phyloP scores from a whole-genome alignment of 169 alveolate species.

The Theileria parva region DNA sequence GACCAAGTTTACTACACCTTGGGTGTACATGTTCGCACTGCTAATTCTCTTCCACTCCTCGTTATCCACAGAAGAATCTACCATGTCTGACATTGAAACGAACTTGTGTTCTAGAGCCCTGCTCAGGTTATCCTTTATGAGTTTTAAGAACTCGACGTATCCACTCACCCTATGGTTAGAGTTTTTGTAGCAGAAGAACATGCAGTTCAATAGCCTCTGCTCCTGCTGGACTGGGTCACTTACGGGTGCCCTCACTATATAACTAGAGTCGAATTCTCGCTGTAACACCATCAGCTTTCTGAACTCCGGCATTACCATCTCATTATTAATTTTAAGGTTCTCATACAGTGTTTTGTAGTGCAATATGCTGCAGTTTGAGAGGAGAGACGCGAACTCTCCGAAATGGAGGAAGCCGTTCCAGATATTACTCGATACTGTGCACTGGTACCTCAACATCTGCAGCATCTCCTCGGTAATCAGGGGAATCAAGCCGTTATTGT shows the following conservation, averaged over 20 bases:
- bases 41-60: conserved; percentile 48
- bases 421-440: conserved; percentile 8
- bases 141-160: conserved; percentile 26
- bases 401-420: conserved; percentile 52
- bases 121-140: conserved; percentile 13
- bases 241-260: conserved; percentile 30
- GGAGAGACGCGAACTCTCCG: conserved; percentile 43
- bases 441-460: conserved; percentile 34
- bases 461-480: conserved; percentile 14
- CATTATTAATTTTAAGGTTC: neutral
- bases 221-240: conserved; percentile 17
- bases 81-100: conserved; percentile 24
- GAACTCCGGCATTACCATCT: conserved; percentile 40
- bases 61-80: conserved; percentile 29
- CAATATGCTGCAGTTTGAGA: conserved; percentile 44
- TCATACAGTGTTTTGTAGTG: conserved; percentile 15
- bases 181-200: conserved; percentile 10
- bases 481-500: neutral
- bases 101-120: conserved; percentile 34
- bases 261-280: conserved; percentile 53
- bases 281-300: conserved; percentile 49
- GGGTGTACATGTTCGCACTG: conserved; percentile 21
- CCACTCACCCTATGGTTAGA: conserved; percentile 22
- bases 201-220: conserved; percentile 28
- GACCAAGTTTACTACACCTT: conserved; percentile 51